These are phyloP conservation scores for Chaetomium olivaceum DNA, from an alignment of 2,329 filamentous ascomycete species.

Conservation along the genomic window DNA sequence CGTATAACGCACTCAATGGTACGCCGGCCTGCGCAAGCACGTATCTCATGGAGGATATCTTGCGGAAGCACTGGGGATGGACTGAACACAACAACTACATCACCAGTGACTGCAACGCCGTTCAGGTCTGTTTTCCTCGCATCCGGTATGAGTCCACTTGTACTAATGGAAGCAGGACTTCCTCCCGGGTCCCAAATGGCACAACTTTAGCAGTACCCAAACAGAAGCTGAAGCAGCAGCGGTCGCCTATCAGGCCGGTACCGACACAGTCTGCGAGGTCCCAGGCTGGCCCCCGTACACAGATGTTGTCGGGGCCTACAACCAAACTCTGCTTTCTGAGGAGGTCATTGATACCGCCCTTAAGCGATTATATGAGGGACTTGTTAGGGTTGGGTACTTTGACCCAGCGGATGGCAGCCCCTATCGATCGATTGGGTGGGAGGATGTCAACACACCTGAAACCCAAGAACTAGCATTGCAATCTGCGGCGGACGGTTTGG, in stretches of 20 bases:
- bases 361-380: constrained; percentile 38
- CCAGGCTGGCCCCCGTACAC: constrained; percentile 25
- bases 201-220: constrained; percentile 27
- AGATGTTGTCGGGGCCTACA: constrained; percentile 30
- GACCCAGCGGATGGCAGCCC: constrained; percentile 31
- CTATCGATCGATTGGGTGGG: constrained; percentile 55
- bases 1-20: constrained; percentile 66
- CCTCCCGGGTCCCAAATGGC: constrained; percentile 20
- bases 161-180: constrained; percentile 19
- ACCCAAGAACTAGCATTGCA: constrained; percentile 57
- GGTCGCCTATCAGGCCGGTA: constrained; percentile 27
- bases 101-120: constrained; percentile 21
- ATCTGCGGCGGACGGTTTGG: constrained; percentile 49
- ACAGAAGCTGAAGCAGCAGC: constrained; percentile 29
- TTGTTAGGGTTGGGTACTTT: constrained; percentile 40
- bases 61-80: constrained; percentile 46
- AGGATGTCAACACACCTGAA: constrained; percentile 55
- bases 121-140: constrained; percentile 8
- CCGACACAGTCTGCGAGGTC: constrained; percentile 32
- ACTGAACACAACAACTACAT: constrained; percentile 32
- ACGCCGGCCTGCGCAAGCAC: constrained; percentile 47
- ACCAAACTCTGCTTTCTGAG: constrained; percentile 36
- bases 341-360: constrained; percentile 36
- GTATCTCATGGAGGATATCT: constrained; percentile 61
- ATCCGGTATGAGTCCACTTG: neutral